These are phyloP conservation scores for Triangularia verruculosa DNA, from an alignment of 2,329 filamentous ascomycete species.

Conservation along the genomic window DNA sequence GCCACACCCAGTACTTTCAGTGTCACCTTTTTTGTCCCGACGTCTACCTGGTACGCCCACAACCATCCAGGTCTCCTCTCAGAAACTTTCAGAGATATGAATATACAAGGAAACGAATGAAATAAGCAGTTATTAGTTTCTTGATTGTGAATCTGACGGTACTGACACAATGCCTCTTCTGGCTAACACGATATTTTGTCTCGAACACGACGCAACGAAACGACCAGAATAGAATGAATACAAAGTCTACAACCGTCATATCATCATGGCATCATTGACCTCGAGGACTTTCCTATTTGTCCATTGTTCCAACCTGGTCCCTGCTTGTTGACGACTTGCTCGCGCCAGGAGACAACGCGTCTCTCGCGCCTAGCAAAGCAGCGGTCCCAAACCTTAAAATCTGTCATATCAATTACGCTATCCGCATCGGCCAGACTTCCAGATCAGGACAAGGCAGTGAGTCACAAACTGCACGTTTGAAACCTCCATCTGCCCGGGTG, in stretches of 20 bases:
- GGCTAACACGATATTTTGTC: not conserved
- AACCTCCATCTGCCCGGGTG: not conserved
- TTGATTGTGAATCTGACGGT: not conserved
- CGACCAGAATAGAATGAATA: not conserved
- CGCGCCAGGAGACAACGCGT: not conserved
- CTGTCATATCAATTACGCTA: not conserved
- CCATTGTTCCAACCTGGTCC: not conserved
- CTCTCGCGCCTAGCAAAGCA: not conserved
- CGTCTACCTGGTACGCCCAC: no score
- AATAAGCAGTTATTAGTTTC: no score
- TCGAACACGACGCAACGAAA: not conserved
- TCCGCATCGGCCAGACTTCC: not conserved
- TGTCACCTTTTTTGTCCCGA: no score
- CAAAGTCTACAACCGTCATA: not conserved
- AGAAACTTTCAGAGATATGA: no score
- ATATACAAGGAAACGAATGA: no score
- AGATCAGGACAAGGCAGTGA: not conserved
- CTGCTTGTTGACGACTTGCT: not conserved
- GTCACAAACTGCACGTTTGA: not conserved
- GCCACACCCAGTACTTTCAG: no score
- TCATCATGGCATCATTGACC: not conserved
- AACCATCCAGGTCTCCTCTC: no score
- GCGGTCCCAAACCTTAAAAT: not conserved
- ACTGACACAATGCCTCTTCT: not conserved
- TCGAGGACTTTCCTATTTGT: not conserved